phyloP scores from a whole-genome alignment of 306 rosid species.

The Betula pendula region DNA sequence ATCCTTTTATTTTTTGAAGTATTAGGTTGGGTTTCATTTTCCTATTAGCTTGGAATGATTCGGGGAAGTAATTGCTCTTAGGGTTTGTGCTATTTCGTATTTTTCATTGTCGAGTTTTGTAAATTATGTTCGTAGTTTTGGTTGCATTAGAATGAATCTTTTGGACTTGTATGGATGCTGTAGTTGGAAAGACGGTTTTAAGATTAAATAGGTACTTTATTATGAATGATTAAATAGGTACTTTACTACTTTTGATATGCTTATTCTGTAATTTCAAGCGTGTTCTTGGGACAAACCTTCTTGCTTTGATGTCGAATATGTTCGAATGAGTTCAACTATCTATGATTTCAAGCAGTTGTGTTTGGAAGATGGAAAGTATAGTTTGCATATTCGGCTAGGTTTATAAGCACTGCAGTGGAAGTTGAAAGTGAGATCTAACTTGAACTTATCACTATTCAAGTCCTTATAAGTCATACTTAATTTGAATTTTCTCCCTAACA shows the following conservation, averaged over 20 bases:
- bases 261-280: neutral
- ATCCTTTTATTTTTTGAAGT: neutral
- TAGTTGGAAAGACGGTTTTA: neutral
- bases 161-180: neutral
- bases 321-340: neutral
- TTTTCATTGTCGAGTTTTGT: neutral
- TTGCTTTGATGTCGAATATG: neutral
- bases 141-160: neutral
- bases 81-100: neutral
- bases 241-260: neutral
- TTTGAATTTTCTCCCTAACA: neutral
- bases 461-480: neutral
- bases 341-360: neutral
- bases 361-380: neutral
- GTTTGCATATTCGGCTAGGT: neutral
- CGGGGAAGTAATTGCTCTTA: neutral
- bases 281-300: neutral
- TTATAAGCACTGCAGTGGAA: neutral
- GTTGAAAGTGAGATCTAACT: neutral
- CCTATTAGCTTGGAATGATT: neutral
- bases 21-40: neutral
- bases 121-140: neutral
- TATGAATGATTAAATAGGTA: neutral
- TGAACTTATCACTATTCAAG: neutral
- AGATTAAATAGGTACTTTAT: neutral